These are phyloP conservation scores for Fusarium decemcellulare DNA, from an alignment of 2,329 filamentous ascomycete species.

Conservation along the genomic window DNA sequence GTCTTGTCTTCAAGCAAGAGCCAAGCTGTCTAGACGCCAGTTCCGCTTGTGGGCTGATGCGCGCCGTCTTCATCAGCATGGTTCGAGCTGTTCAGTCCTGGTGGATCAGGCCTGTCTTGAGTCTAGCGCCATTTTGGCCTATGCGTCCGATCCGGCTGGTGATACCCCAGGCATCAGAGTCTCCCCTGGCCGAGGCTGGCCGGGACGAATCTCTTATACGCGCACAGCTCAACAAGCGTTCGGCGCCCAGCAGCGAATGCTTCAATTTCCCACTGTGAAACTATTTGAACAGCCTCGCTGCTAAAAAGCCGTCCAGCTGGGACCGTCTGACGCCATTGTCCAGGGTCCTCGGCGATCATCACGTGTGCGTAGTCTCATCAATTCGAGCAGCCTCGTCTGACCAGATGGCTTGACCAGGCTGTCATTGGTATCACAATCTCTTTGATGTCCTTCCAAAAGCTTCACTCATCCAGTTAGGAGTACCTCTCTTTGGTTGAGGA, in stretches of 20 bases:
- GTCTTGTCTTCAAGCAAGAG: conserved; percentile 11
- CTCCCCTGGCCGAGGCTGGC: conserved; percentile 16
- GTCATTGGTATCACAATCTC: neutral
- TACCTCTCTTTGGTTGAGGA: too few species aligned
- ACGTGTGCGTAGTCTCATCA: conserved; percentile 1
- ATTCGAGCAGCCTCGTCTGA: neutral
- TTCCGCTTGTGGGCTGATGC: conserved; percentile 39
- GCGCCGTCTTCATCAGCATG: conserved; percentile 32
- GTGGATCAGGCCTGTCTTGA: conserved; percentile 29
- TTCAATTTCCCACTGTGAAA: conserved; percentile 17
- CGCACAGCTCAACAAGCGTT: neutral
- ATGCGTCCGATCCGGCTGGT: conserved; percentile 10
- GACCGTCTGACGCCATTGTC: conserved; percentile 33
- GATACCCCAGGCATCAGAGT: conserved; percentile 17
- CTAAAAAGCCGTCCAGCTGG: conserved; percentile 17
- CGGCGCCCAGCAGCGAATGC: neutral
- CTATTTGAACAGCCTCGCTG: conserved; percentile 9
- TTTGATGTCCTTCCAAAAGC: too few species aligned
- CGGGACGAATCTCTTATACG: neutral
- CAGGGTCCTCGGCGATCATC: conserved; percentile 3
- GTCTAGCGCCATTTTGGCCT: conserved; percentile 26
- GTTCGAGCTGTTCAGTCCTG: conserved; percentile 36
- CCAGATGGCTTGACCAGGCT: neutral
- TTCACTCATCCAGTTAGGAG: too few species aligned
- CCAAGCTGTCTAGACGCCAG: conserved; percentile 4